Evolutionary conservation across 345 rosid species (phyloP).

Genomic region (Bretschneidera sinensis): DNA sequence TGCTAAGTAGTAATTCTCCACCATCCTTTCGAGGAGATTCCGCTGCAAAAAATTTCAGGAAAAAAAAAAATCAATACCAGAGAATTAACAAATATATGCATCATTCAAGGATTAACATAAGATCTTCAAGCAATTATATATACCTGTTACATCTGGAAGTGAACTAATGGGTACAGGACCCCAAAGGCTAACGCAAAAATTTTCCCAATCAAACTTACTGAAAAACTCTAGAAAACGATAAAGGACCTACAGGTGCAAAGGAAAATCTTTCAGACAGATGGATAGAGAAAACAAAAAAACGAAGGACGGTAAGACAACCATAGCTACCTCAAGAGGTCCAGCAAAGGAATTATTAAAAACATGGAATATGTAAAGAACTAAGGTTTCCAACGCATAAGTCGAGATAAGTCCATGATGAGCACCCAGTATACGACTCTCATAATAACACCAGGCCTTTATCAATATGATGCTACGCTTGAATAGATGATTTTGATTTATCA

Average conservation of each 20-base stretch:
- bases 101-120: conserved; percentile 5
- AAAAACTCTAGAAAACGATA: conserved; percentile 97
- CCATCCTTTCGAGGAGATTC: conserved; percentile 84
- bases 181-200: conserved; percentile 93
- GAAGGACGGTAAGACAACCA: conserved; percentile 11
- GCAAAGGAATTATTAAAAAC: conserved; percentile 87
- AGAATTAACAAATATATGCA: conserved; percentile 8
- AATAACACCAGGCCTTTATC: conserved; percentile 99
- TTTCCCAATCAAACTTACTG: conserved; percentile 99
- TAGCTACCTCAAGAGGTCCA: conserved; percentile 92
- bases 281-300: conserved; percentile 11
- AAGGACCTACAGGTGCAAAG: conserved; percentile 57
- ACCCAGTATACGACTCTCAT: conserved; percentile 98
- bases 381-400: conserved; percentile 92
- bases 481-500: conserved; percentile 75
- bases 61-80: conserved; percentile 14
- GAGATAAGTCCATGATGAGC: conserved; percentile 99
- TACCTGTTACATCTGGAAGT: conserved; percentile 89
- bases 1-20: conserved; percentile 58
- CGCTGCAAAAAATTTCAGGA: conserved; percentile 47
- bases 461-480: conserved; percentile 94
- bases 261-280: conserved; percentile 17
- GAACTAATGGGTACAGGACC: conserved; percentile 87
- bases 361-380: conserved; percentile 96
- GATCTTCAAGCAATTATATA: conserved; percentile 11